These are phyloP conservation scores for Plasmodium inui DNA, from an alignment of 169 alveolate genomes.

Conservation along the genomic window DNA sequence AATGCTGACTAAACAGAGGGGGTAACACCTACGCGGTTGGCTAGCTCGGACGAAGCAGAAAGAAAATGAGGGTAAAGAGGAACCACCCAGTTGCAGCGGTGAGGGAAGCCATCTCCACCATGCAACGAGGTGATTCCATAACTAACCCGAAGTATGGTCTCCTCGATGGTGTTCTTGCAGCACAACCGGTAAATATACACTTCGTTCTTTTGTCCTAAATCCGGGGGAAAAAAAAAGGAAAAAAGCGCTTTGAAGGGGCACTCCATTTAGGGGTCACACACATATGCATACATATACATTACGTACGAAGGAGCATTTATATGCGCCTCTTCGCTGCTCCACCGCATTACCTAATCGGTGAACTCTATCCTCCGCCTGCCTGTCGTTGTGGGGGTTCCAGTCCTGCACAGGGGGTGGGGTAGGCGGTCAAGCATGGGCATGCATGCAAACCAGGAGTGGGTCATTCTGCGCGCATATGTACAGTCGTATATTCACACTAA, in stretches of 20 bases:
- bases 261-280: neutral
- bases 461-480: neutral
- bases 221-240: neutral
- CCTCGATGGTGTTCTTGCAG: slow-evolving; percentile 93
- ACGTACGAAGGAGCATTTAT: neutral
- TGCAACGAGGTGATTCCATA: neutral
- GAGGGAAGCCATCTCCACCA: neutral
- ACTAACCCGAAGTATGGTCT: slow-evolving; percentile 85
- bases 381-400: slow-evolving; percentile 95
- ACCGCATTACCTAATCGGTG: slow-evolving; percentile 89
- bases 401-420: slow-evolving; percentile 81
- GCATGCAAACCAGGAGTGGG: neutral
- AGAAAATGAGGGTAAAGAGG: too few relatives aligned
- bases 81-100: neutral
- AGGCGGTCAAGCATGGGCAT: neutral
- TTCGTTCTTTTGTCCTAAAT: slow-evolving; percentile 90
- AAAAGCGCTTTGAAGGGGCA: neutral
- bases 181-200: slow-evolving; percentile 92
- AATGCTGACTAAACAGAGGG: neutral
- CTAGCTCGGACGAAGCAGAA: neutral
- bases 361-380: slow-evolving; percentile 95
- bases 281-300: neutral
- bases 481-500: neutral
- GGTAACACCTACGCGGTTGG: neutral
- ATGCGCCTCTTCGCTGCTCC: neutral